Base-by-base conservation (phyloP, 495 filamentous ascomycete species). In the Parmelia sp. region DNA sequence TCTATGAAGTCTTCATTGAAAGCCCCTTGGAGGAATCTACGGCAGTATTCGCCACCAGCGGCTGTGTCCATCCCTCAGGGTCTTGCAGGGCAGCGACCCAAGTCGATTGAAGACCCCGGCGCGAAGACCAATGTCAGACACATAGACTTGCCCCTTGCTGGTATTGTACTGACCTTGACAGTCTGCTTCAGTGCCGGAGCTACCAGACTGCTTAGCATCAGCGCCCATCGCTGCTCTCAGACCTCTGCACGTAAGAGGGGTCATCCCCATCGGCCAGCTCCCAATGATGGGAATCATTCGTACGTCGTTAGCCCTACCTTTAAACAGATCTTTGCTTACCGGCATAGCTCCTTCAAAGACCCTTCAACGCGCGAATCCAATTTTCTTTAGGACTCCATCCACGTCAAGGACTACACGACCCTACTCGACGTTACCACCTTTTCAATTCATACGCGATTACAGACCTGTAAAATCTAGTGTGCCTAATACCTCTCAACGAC, bases 1-100 rank as follows among this genome's bases (percentile, higher is more conserved):
- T 75, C 73, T 11, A 73, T 82, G 71, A 77, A 72, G 23, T 79
- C 67, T 36, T 33, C 77, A n/a, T 58, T 81, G 29, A 69, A 69
- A 57, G 64, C 72, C 61, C 74, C 78, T 35, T 76, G 72, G 72
- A 77, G 71, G 49, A 65, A 66, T 53, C n/a, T 71, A 61, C 70
- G 71, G 31, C 69, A 63, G 27, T 49, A 37, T 42, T 19, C 55
- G 55, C 37, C 39, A 37, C 37, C 29, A 23, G 27, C 27, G 58
- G 25, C 51, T 39, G 44, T 23, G 25, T 51, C 53, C 64, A n/a
- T 10, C 19, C 4, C 49, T 35, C 58, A 17, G 25, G 9, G 56
- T 39, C 23, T 33, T n/a, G 36, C 37, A 57, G 35, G 56, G 51
- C 42, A 61, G 33, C 44, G 25, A 19, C 61, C 65, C n/a, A 56